Evolutionary conservation across 768 basidiomycete genomes (phyloP), one percentile per base, ranked within the genome.

Genomic region (Tricholoma terreum): DNA sequence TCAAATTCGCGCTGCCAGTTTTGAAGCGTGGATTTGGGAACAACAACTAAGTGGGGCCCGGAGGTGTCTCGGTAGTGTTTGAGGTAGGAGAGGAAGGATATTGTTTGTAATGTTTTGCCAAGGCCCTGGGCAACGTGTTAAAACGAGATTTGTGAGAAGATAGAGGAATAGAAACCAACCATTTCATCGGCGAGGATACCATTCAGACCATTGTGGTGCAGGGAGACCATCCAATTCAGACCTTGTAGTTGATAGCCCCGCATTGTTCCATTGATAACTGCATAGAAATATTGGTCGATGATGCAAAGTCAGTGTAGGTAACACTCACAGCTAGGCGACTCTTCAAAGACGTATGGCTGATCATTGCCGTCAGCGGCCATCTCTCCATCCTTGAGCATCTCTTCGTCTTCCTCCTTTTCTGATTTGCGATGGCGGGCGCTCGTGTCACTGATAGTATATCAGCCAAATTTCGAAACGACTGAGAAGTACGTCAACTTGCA

Each of bases 161-260:
- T 31, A 36, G 22, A 31, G 21, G 24, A 8, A 46, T 65, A 31
- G 55, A 57, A 17, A 63, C 71, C 11, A 61, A 85, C 81, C 96
- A 98, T 98, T 73, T 98, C 96, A 64, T 99, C 96, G 0, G 96
- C 95, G 7, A 98, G 84, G 57, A 98, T 98, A 50, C 96, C 95
- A 59, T 98, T 98, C 59, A 98, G 79, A 43, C 95, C 94, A 64
- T 98, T 97, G 68, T 97, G 94, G 65, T 99, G 89, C 2, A 99
- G 77, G 0, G 93, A 91, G 3, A 94, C 87, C 94, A 98, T 90
- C 95, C 96, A 97, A 69, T 96, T 96, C 42, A 98, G 73, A 24
- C 97, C 97, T 66, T 98, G 95, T 1, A 98, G 75, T 70, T 98
- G 97, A 69, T 99, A 99, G 21, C 86, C 81, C 21, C 97, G 82